These are phyloP conservation scores for Pseudevernia furfuracea DNA, from an alignment of 495 filamentous ascomycete genomes.

Conservation along the genomic window DNA sequence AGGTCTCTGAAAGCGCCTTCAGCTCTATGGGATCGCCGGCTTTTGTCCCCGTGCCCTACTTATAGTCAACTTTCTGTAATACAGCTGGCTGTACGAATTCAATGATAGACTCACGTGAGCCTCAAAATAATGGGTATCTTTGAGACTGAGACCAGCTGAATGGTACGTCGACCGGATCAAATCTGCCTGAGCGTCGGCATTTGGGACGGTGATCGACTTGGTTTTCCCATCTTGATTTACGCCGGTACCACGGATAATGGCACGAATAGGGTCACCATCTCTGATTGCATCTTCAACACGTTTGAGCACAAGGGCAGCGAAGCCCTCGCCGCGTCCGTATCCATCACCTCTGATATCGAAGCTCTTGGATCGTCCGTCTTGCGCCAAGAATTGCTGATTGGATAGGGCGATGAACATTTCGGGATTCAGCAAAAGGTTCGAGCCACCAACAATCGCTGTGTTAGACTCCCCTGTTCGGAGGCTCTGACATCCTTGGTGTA, in stretches of 20 bases:
- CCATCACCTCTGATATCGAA: conserved; percentile 37
- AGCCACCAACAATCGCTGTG: conserved; percentile 28
- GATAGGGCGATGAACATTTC: conserved; percentile 12
- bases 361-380: conserved; percentile 29
- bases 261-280: conserved; percentile 39
- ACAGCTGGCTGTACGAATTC: neutral
- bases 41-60: conserved; percentile 25
- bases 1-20: conserved; percentile 31
- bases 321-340: conserved; percentile 37
- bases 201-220: conserved; percentile 38
- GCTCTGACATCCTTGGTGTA: conserved; percentile 40
- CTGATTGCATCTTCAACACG: conserved; percentile 29
- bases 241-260: conserved; percentile 25
- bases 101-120: conserved; percentile 19
- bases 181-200: conserved; percentile 31
- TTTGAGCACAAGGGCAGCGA: conserved; percentile 37
- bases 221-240: conserved; percentile 49
- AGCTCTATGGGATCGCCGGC: conserved; percentile 35
- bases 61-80: neutral
- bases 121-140: conserved; percentile 40
- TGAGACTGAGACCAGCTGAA: conserved; percentile 31
- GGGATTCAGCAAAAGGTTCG: conserved; percentile 24
- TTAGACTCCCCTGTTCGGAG: conserved; percentile 36
- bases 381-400: conserved; percentile 28
- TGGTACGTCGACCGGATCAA: conserved; percentile 40